These are phyloP conservation scores for Metschnikowia henanensis DNA, from an alignment of 805 yeast genomes.

Conservation along the genomic window DNA sequence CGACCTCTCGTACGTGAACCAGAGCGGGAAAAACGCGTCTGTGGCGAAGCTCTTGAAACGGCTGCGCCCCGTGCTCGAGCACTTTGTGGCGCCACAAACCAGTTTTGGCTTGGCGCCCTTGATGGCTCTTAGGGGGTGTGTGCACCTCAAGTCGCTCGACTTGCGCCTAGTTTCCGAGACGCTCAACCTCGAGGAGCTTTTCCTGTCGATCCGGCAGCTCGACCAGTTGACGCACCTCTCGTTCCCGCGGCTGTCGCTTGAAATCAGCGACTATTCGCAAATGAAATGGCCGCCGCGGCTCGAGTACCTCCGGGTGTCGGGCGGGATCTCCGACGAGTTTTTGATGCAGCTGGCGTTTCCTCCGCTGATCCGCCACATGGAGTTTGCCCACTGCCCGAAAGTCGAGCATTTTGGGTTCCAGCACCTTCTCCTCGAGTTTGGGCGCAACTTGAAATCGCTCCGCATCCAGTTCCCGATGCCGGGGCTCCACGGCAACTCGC, in stretches of 20 bases:
- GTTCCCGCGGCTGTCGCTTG: constrained; percentile 86
- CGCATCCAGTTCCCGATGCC: constrained; percentile 90
- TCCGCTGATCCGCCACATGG: constrained; percentile 61
- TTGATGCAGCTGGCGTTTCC: constrained; percentile 74
- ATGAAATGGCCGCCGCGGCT: constrained; percentile 78
- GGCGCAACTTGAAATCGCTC: constrained; percentile 60
- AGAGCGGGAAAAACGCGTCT: constrained; percentile 88
- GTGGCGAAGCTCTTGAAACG: constrained; percentile 82
- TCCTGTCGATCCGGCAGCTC: constrained; percentile 66
- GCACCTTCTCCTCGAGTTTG: constrained; percentile 60
- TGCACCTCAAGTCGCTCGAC: constrained; percentile 63
- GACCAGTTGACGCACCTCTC: constrained; percentile 68
- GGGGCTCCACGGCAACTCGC: constrained; percentile 60
- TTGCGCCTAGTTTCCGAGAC: constrained; percentile 88
- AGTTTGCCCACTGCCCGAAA: constrained; percentile 86
- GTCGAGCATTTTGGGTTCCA: constrained; percentile 66
- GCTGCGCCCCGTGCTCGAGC: constrained; percentile 61
- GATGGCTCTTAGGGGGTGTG: constrained; percentile 75
- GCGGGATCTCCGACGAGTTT: constrained; percentile 86
- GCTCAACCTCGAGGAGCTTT: constrained; percentile 77
- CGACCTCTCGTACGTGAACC: constrained; percentile 79
- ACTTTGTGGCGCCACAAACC: constrained; percentile 90
- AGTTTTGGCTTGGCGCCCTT: constrained; percentile 92
- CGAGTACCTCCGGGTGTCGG: constrained; percentile 73
- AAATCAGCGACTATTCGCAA: constrained; percentile 56